Evolutionary conservation across 2,329 filamentous ascomycete species (phyloP).

Genomic region (Talaromyces sp.): DNA sequence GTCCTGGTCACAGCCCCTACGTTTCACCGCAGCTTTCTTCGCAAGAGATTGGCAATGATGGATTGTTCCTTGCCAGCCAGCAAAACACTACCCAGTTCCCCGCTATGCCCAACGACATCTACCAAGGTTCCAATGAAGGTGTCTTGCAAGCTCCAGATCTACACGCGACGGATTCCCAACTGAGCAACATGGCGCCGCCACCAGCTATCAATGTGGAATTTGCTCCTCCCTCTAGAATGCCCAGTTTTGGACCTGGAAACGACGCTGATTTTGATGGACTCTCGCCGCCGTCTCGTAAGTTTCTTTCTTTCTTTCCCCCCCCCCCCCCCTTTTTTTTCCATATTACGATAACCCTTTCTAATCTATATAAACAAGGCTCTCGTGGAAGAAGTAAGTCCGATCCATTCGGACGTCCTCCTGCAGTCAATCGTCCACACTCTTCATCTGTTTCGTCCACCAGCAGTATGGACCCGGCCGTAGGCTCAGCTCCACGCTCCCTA

Average conservation of each 20-base stretch:
- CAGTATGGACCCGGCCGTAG: conserved; percentile 26
- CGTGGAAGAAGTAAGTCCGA: conserved; percentile 59
- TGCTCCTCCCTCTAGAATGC: conserved; percentile 66
- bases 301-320: too few species aligned
- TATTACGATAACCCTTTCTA: not conserved
- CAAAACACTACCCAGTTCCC: conserved; percentile 46
- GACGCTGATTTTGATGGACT: conserved; percentile 68
- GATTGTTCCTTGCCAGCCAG: conserved; percentile 41
- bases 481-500: conserved; percentile 35
- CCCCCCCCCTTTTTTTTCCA: too few species aligned
- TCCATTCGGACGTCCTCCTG: conserved; percentile 39
- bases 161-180: conserved; percentile 55
- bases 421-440: conserved; percentile 32
- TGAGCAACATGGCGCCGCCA: conserved; percentile 80
- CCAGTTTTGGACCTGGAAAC: conserved; percentile 62
- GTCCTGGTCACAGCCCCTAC: conserved; percentile 67
- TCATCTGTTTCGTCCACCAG: conserved; percentile 28
- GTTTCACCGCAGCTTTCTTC: conserved; percentile 71
- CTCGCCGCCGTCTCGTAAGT: conserved; percentile 63
- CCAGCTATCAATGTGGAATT: conserved; percentile 93
- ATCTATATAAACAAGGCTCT: conserved; percentile 35
- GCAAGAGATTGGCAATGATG: conserved; percentile 50
- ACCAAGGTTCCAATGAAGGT: conserved; percentile 37
- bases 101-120: conserved; percentile 46
- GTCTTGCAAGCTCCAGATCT: conserved; percentile 42